Evolutionary conservation across 306 rosid genomes (phyloP), one percentile per base, ranked within the genome.

Genomic region (Quercus alba): DNA sequence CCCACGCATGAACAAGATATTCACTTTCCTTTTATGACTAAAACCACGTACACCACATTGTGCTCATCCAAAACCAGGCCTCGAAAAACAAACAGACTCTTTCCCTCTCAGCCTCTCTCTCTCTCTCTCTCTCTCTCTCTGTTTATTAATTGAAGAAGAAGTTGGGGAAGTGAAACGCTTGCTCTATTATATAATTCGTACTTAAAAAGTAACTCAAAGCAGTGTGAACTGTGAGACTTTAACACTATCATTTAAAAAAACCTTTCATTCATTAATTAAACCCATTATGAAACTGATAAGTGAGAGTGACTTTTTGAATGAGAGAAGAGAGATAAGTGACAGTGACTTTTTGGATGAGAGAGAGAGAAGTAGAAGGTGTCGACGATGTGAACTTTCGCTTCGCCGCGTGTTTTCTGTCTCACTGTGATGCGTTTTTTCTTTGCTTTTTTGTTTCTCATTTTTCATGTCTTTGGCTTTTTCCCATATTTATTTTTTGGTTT

Each of bases 351-450:
- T 19, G 26, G 46, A 75, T 19, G 31, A 26, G 15, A 33, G 20
- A 68, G 46, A 41, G 11, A 64, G 31, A 18, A 19, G 12, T 20
- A 19, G 30, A 28, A 26, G 55, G 90, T 85, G 88, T 83, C 72
- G 73, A 75, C 58, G 23, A 6, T 71, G 55, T 25, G 75, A 80
- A 83, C 25, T 72, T 72, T 74, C 87, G 81, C 68, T 81, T 84
- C 84, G 91, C 90, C 96, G 91, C 96, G 90, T 91, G 96, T 84
- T 77, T 81, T 56, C 19, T 76, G 78, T 82, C 20, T 67, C 77
- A 66, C 26, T 67, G 25, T 52, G 23, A 35, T 2, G 13, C 18
- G 21, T 54, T 18, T 18, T 41, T 14, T 51, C 6, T n/a, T 1
- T 12, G 46, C 12, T 9, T 9, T 46, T 33, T 28, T 38, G 69